Base-by-base conservation (phyloP, 352 stramenopile species). In the Phytopythium aichiense region DNA sequence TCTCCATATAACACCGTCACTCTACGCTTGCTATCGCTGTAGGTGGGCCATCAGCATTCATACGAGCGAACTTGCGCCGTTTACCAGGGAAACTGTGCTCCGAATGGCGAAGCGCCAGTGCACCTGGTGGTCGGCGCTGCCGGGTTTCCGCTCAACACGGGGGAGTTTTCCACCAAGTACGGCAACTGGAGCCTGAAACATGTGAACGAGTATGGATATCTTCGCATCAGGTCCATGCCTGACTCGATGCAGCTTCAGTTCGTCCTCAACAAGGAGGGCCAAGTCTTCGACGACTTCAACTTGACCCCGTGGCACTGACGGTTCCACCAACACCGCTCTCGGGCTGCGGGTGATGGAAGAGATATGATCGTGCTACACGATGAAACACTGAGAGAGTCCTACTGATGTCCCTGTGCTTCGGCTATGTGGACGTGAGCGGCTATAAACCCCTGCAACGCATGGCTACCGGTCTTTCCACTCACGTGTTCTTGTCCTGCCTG, bases 21-120 rank as follows among this genome's bases (percentile, higher is more conserved):
- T 16, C 12, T 2, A 40, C 35, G 1, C 35, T 40, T 15, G 7
- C 28, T 31, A 31, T 31, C 12, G 31, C 31, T 33, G n/a, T 49
- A 91, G 63, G 77, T 84, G 60, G 92, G 91, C 1, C 92, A 98
- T 64, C 88, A 96, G 66, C 92, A 98, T 68, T 80, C 79, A 2
- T 97, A 98, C 68, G 78, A 97, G 56, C 81, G 89, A 23, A 92
- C 74, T 37, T 98, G 92, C 55, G 79, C 85, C 4, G 68, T 96
- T 18, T 88, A 82, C 65, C 72, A 72, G 15, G 83, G 79, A 30
- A 62, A 84, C 40, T 96, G 89, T 48, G 65, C 82, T 18, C 61
- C 54, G 4, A 65, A 91, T 45, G 76, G 72, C 15, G 79, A 69
- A 37, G 81, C 68, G 5, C 77, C 87, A 0, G 81, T 97, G 20